These are phyloP conservation scores for Saxophila tyrrhenica DNA, from an alignment of 495 filamentous ascomycete genomes.

Conservation along the genomic window DNA sequence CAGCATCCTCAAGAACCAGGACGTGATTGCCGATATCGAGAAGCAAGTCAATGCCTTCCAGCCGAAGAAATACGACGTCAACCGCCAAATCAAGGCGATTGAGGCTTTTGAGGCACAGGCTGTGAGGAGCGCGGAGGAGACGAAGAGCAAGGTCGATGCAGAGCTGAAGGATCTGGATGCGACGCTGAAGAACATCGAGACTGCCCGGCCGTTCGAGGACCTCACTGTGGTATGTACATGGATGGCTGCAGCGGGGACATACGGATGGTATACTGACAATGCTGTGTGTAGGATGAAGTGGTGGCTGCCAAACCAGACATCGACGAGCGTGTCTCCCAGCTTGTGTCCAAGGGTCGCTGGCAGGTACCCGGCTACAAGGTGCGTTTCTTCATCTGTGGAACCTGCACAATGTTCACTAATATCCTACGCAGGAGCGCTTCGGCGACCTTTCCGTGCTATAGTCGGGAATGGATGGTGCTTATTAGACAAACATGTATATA, in stretches of 20 bases:
- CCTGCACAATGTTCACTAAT: slow-evolving; percentile 5
- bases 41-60: slow-evolving; percentile 81
- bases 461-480: neutral
- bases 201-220: slow-evolving; percentile 89
- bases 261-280: slow-evolving; percentile 18
- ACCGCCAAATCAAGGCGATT: slow-evolving; percentile 89
- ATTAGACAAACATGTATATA: slow-evolving; percentile 3
- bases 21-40: slow-evolving; percentile 92
- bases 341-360: slow-evolving; percentile 97
- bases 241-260: no score
- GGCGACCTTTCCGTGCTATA: slow-evolving; percentile 89
- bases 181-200: slow-evolving; percentile 95
- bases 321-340: slow-evolving; percentile 80
- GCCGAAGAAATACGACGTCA: slow-evolving; percentile 80
- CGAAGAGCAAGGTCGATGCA: slow-evolving; percentile 84
- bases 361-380: slow-evolving; percentile 97
- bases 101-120: slow-evolving; percentile 96
- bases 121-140: slow-evolving; percentile 89
- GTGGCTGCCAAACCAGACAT: slow-evolving; percentile 85
- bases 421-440: slow-evolving; percentile 73
- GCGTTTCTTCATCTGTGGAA: no score
- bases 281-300: slow-evolving; percentile 85
- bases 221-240: slow-evolving; percentile 83
- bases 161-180: slow-evolving; percentile 85
- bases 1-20: slow-evolving; percentile 80